These are phyloP conservation scores for Pittosporum tobira DNA, from an alignment of 129 eudicot species.

Conservation along the genomic window DNA sequence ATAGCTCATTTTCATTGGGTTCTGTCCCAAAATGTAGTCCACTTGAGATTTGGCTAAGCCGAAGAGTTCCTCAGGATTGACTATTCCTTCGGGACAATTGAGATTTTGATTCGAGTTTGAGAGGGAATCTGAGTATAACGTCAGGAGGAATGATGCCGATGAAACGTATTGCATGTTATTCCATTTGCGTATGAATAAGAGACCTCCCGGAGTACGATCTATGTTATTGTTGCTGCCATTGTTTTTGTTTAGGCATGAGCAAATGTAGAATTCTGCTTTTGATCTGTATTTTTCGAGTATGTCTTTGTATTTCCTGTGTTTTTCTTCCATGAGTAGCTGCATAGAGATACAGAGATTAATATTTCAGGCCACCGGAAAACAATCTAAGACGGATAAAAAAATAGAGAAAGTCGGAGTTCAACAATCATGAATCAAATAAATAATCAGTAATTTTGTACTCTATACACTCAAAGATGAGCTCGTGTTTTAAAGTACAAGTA, in stretches of 20 bases:
- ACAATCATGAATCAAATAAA: too few relatives aligned
- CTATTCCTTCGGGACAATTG: constrained; percentile 32
- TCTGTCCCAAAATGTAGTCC: constrained; percentile 68
- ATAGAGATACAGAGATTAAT: neutral
- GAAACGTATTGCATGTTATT: constrained; percentile 92
- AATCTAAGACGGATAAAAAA: neutral
- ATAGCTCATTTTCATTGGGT: constrained; percentile 62
- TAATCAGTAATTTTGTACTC: too few relatives aligned
- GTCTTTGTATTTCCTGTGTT: constrained; percentile 24
- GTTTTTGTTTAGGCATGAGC: constrained; percentile 70
- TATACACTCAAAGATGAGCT: too few relatives aligned
- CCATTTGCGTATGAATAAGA: constrained; percentile 60
- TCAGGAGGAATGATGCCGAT: constrained; percentile 36
- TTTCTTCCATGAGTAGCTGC: constrained; percentile 51
- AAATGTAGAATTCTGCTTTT: constrained; percentile 67
- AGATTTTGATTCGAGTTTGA: constrained; percentile 21
- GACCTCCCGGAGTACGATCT: constrained; percentile 54
- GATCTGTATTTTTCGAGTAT: constrained; percentile 43
- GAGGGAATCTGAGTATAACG: constrained; percentile 52
- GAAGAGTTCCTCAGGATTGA: constrained; percentile 32
- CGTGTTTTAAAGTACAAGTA: too few relatives aligned
- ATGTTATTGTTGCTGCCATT: constrained; percentile 38
- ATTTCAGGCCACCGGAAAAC: neutral
- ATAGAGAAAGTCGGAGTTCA: too few relatives aligned
- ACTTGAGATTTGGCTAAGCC: constrained; percentile 60